Percentiles rank a stretch among this genome's conserved stretches.
These are phyloP conservation scores for Dothideomycetes sp. DNA, from an alignment of 2,329 filamentous ascomycete genomes.

Conservation along the genomic window DNA sequence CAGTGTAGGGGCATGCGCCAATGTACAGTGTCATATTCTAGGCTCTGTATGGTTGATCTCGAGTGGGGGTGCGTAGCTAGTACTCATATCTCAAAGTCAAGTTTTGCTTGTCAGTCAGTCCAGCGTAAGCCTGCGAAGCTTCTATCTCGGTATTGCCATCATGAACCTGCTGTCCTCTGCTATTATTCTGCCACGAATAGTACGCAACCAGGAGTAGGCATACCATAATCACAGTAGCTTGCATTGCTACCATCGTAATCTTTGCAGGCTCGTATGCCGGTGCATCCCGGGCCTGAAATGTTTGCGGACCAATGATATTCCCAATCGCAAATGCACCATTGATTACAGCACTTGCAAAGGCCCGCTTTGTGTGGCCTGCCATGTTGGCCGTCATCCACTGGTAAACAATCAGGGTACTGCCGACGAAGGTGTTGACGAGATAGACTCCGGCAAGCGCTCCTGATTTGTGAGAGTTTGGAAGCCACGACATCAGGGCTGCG, in stretches of 20 bases:
- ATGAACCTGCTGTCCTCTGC: no score
- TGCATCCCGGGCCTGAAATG: conserved; percentile 22
- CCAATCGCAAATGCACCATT: conserved; percentile 16
- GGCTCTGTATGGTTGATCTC: no score
- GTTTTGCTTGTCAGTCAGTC: no score
- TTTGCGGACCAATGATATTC: conserved; percentile 25
- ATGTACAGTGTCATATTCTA: no score
- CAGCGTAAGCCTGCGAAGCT: no score
- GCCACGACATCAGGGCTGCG: conserved; percentile 8
- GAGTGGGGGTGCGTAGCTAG: no score
- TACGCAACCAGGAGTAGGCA: no score
- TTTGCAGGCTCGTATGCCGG: conserved; percentile 27
- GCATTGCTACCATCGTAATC: conserved; percentile 23
- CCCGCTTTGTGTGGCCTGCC: conserved; percentile 62
- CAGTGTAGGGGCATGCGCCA: no score
- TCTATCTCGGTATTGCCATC: no score
- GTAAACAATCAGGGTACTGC: conserved; percentile 22
- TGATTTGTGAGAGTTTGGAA: conserved; percentile 21
- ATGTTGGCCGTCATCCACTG: conserved; percentile 42
- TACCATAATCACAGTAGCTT: no score
- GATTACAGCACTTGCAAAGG: conserved; percentile 52
- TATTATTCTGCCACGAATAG: no score
- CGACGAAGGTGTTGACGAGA: conserved; percentile 20
- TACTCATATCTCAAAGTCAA: no score
- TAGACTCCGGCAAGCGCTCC: conserved; percentile 26